Evolutionary conservation across 768 basidiomycete species (phyloP), one percentile per base, ranked within the genome.

Genomic region (Tubosaeta sp.): DNA sequence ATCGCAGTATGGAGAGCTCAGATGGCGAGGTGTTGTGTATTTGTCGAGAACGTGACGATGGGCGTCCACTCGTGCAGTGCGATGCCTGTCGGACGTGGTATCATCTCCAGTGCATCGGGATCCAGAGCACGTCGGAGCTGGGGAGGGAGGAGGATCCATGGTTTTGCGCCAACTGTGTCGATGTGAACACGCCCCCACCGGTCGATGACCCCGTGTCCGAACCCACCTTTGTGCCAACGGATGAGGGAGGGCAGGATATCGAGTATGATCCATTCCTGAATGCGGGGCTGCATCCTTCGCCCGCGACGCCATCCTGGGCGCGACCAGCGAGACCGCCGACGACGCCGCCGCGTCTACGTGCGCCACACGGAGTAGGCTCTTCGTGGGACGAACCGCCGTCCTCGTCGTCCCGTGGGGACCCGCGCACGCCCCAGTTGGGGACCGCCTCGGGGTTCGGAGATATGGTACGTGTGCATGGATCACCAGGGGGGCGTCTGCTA

Each of bases 1-100:
- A 58, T 27, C 58, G 43, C 33, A 29, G 29, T 32, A 71, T 71
- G 6, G 72, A 74, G 13, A 73, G 71, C 11, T 75, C 75, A 12
- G 78, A 78, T 6, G 78, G 77, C 11, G 79, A 80, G 44, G 67
- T 76, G 16, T 61, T 83, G 16, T 92, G 90, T 64, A 74, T 86
- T 26, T 91, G 89, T 63, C 69, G 72, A 39, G 84, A 82, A 16
- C 73, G 70, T 46, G 84, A 87, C 59, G 85, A 89, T 53, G 88
- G 85, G 4, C 73, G 84, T n/a, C 79, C 83, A 52, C 75, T 88
- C 43, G 91, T 92, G 31, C 90, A 91, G 60, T 93, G 90, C 58
- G 89, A 92, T 59, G 75, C 76, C 5, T 93, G 90, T 65, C 74
- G 81, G 63, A 83, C 75, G 14, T 93, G 90, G 90, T 91, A 86